phyloP scores from a whole-genome alignment of 2,329 filamentous ascomycete species.

The Falciphora oryzae region DNA sequence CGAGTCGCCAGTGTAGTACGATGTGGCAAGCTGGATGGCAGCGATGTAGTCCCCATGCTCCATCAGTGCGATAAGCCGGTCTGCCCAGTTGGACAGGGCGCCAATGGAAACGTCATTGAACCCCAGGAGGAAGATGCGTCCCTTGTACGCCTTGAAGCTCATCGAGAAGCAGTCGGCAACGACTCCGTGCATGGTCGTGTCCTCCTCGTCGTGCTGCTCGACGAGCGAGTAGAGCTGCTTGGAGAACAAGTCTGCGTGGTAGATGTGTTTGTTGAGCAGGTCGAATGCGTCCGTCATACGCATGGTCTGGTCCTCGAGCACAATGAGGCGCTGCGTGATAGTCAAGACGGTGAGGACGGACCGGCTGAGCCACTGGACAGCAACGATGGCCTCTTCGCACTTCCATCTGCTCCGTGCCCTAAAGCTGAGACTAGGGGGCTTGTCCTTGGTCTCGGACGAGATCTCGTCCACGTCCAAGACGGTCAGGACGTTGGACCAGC shows the following conservation, averaged over 20 bases:
- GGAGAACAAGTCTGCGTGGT: constrained; percentile 86
- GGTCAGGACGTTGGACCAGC: constrained; percentile 97
- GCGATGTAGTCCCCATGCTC: constrained; percentile 93
- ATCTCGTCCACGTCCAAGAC: constrained; percentile 82
- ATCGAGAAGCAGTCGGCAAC: constrained; percentile 97
- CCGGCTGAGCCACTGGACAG: constrained; percentile 92
- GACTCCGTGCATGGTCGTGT: constrained; percentile 86
- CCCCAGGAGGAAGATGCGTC: constrained; percentile 85
- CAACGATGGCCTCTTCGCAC: constrained; percentile 90
- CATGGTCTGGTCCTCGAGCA: constrained; percentile 78
- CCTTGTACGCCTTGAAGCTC: constrained; percentile 95
- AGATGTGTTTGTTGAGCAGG: constrained; percentile 85
- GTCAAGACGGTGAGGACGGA: constrained; percentile 90
- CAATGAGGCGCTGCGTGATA: constrained; percentile 86
- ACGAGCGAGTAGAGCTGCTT: constrained; percentile 77
- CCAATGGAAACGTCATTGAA: constrained; percentile 91
- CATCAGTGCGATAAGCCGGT: constrained; percentile 88
- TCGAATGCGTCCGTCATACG: constrained; percentile 94
- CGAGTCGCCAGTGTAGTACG: constrained; percentile 86
- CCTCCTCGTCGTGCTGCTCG: constrained; percentile 72
- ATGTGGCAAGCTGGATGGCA: constrained; percentile 83
- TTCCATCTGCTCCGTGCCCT: constrained; percentile 82
- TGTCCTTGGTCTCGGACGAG: constrained; percentile 62
- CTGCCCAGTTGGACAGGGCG: constrained; percentile 93
- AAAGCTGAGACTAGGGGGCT: constrained; percentile 74